Evolutionary conservation across 2,329 filamentous ascomycete species (phyloP), one percentile per base, ranked within the genome.

Genomic region (Monosporascus sp.): DNA sequence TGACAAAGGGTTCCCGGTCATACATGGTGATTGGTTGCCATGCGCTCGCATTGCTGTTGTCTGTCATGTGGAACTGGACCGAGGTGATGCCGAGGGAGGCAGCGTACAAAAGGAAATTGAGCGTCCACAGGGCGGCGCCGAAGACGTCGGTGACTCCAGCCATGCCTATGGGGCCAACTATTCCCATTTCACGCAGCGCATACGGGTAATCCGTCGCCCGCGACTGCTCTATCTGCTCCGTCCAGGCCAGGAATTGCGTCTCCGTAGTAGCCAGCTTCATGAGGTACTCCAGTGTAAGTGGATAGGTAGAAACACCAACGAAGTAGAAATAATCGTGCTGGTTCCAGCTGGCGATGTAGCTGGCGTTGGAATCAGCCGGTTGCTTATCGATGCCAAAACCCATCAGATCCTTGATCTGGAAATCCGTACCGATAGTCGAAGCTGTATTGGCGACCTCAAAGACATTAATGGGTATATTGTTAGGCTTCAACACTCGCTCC

Each of bases 251-350:
- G 60, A 79, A 78, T 57, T 79, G 76, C 44, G 64, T 64, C 49
- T 76, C 73, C 38, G 75, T 78, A 37, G 68, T 72, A 49, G 70
- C 68, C 39, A 79, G 68, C 49, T 72, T 64, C 70, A 75, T 73
- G 42, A 79, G 69, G 37, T 69, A 64, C 55, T 72, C 63, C 6
- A 78, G 67, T 0, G 73, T 77, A 41, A 80, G 60, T 2, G 68
- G 62, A 50, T 69, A 71, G 1, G 61, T 62, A 6, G 76, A 74
- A 5, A 79, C 74, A 34, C 71, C 74, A 54, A 79, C 72, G 61
- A 76, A 79, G 59, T 78, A 78, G 60, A 74, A 78, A 65, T 79
- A 80, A 61, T 79, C 74, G 62, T 80, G 77, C 64, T 79, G 76
- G 56, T 79, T 79, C 76, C 75, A 79, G 27, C 65, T 67, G 17